Evolutionary conservation across 768 basidiomycete species (phyloP), one percentile per base, ranked within the genome.

Genomic region (Naematelia encephala): DNA sequence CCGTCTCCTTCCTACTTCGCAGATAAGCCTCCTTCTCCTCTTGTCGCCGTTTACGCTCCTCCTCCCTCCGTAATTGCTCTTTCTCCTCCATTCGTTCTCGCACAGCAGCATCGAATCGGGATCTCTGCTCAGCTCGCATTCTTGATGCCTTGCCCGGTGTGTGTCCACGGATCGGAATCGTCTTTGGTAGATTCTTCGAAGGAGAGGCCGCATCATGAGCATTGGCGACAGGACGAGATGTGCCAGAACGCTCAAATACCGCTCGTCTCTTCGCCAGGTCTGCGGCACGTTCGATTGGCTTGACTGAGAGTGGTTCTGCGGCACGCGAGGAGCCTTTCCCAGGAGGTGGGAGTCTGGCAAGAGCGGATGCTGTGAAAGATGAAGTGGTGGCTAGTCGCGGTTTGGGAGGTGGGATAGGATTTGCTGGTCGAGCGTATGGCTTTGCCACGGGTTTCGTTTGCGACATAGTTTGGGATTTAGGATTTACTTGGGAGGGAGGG

Each of bases 91-190:
- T 45, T 5, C 53, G 56, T 14, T 64, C 54, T 29, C 42, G 47
- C 4, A 66, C 29, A 2, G 27, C 52, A 26, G 13, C 43, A 55
- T 69, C 65, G 28, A 63, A 62, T 19, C 44, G 45, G 13, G 47
- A 51, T n/a, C 68, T 27, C 49, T 61, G 53, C 12, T 26, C 28
- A 13, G 60, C 60, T 29, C 67, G 19, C 5, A 48, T 23, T 13
- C 57, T 27, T n/a, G 54, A 54, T 14, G 60, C 64, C 51, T 62
- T 69, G 10, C 68, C 68, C 2, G 68, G 68, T 21, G 65, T 66
- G 26, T 59, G 57, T 1, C 64, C 64, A 14, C n/a, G 26, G 12
- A 69, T 29, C 5, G 68, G 68, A 25, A 64, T 25, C 27, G 64
- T 69, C 51, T 48, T 59, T 26, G 23, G 56, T 21, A 61, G 11